Evolutionary conservation across 2,329 filamentous ascomycete species (phyloP), one percentile per base, ranked within the genome.

Genomic region (Ambrosiella beaveri): DNA sequence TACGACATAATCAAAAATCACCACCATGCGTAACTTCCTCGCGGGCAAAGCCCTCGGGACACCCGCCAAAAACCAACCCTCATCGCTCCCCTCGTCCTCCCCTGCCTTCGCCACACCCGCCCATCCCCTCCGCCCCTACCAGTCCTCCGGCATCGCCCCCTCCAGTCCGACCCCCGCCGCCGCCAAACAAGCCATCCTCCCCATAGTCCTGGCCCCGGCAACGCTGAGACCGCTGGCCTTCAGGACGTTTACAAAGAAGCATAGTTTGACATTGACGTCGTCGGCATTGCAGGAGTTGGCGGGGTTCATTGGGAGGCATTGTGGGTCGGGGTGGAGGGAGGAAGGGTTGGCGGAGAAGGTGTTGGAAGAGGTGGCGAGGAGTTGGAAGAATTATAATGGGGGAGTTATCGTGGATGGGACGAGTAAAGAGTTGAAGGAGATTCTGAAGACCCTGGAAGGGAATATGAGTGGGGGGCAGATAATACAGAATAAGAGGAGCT

Each of bases 191-290:
- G 76, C 82, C 6, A 86, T 97, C 53, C 76, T 98, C 1, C 89
- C 93, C 3, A 93, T 98, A 59, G 76, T 95, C 40, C 82, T 98
- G 3, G 90, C 91, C 2, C 86, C 90, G 0, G 81, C 88, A 8
- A 94, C 87, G 0, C 74, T 98, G 45, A 79, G 94, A 62, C 91
- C 93, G 1, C 76, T 97, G 17, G 94, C 93, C 7, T 97, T 98
- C 67, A 82, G 93, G 52, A 94, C 88, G 0, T 95, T 98, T 64
- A 98, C 93, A 1, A 96, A 96, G 70, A 98, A 97, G 67, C 88
- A 98, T 71, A 94, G 91, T 64, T 75, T 98, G 58, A 97, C 90
- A 0, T 80, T 98, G 57, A 90, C 87, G 7, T 93, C 91, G 0
- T 82, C 89, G 0, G 88, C 93, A 0, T 74, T 98, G 4, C 84